A percentile compares a stretch with the other conserved stretches of the same genome.
Evolutionary conservation across 371 early-diverging fungal species (phyloP).

Genomic region (Quaeritorhiza haematococci): DNA sequence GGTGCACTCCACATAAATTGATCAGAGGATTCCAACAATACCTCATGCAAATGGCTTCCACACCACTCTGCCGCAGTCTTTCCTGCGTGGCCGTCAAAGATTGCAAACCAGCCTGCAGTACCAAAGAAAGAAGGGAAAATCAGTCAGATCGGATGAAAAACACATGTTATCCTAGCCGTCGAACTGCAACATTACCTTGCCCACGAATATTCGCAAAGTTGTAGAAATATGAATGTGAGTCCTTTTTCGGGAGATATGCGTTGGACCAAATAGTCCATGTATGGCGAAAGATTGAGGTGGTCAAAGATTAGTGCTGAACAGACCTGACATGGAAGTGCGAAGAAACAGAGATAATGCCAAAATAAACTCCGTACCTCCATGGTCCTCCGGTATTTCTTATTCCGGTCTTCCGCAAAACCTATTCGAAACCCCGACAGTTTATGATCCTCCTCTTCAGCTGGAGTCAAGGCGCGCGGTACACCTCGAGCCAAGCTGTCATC

Average conservation of each 20-base stretch:
- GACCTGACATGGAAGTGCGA: no score
- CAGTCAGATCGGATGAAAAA: neutral
- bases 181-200: conserved; percentile 53
- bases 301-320: no score
- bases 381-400: conserved; percentile 83
- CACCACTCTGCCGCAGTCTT: conserved; percentile 94
- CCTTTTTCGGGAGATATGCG: conserved; percentile 38
- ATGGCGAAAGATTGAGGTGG: conserved; percentile 4
- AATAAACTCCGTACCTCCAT: conserved; percentile 70
- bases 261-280: neutral
- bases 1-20: neutral
- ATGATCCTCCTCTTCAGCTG: conserved; percentile 3
- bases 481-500: conserved; percentile 9
- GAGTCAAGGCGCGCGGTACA: conserved; percentile 4
- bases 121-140: neutral
- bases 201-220: conserved; percentile 73
- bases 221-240: conserved; percentile 79
- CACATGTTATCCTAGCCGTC: neutral
- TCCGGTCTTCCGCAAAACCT: conserved; percentile 82
- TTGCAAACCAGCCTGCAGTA: conserved; percentile 74
- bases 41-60: conserved; percentile 81
- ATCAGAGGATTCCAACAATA: conserved; percentile 16
- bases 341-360: neutral
- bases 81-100: conserved; percentile 98
- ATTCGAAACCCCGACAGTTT: conserved; percentile 58